Evolutionary conservation across 2,329 filamentous ascomycete genomes (phyloP).

Genomic region (Claviceps sp.): DNA sequence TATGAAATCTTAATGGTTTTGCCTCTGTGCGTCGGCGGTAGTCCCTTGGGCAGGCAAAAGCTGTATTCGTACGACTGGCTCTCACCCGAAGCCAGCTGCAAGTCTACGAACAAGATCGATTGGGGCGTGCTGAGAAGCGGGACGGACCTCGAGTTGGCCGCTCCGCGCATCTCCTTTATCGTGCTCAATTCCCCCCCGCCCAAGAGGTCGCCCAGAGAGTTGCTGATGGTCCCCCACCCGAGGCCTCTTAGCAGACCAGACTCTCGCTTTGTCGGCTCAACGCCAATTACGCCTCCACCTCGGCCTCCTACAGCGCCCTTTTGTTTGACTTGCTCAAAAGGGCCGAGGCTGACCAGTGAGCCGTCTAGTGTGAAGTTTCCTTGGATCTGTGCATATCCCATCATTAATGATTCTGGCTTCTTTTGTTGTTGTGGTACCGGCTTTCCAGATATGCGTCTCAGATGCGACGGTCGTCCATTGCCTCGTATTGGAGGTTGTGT

Average conservation of each 20-base stretch:
- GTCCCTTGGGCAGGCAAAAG: conserved; percentile 71
- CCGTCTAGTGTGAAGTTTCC: conserved; percentile 88
- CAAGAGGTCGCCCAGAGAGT: conserved; percentile 77
- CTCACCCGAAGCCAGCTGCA: conserved; percentile 77
- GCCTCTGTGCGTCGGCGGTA: conserved; percentile 85
- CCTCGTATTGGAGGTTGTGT: conserved; percentile 30
- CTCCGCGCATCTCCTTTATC: conserved; percentile 88
- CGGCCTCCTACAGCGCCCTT: conserved; percentile 84
- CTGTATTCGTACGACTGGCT: conserved; percentile 77
- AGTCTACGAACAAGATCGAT: conserved; percentile 88
- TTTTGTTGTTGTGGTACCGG: conserved; percentile 29
- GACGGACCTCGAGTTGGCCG: conserved; percentile 72
- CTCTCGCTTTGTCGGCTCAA: conserved; percentile 60
- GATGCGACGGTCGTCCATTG: conserved; percentile 27
- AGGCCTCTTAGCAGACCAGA: conserved; percentile 72
- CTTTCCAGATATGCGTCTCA: conserved; percentile 33
- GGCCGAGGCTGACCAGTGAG: conserved; percentile 74
- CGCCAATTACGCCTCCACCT: conserved; percentile 71
- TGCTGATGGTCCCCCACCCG: conserved; percentile 79
- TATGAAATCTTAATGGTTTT: conserved; percentile 92
- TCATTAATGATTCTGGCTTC: conserved; percentile 74
- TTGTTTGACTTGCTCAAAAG: conserved; percentile 91
- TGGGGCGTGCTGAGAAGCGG: conserved; percentile 91
- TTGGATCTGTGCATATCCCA: conserved; percentile 92
- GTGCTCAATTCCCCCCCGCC: conserved; percentile 79